A percentile compares a stretch with the other conserved stretches of the same genome.
These are phyloP conservation scores for Agrocybe chaxingu DNA, from an alignment of 768 basidiomycete genomes.

Conservation along the genomic window DNA sequence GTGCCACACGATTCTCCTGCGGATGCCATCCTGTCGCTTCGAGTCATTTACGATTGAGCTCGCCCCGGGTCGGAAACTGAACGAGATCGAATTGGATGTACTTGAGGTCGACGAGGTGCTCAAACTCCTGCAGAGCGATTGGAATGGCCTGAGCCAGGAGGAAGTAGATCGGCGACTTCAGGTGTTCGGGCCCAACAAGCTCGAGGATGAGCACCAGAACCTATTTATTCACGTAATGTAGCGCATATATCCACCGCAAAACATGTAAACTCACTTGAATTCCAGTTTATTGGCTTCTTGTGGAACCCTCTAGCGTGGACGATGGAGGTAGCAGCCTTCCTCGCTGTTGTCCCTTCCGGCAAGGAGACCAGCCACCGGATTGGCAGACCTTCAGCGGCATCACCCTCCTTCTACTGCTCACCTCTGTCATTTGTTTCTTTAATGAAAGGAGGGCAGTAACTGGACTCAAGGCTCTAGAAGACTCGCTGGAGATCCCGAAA, in stretches of 20 bases:
- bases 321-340: constrained; percentile 95
- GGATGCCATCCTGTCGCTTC: no score
- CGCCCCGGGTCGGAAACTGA: constrained; percentile 22
- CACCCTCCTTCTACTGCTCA: constrained; percentile 85
- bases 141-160: constrained; percentile 70
- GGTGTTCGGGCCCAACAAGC: constrained; percentile 94
- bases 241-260: background rate
- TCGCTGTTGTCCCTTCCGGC: constrained; percentile 94
- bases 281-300: constrained; percentile 92
- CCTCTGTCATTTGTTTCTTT: constrained; percentile 97
- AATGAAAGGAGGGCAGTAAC: constrained; percentile 97
- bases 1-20: no score
- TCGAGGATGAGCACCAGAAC: constrained; percentile 88
- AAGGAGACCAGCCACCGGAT: constrained; percentile 86
- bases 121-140: constrained; percentile 86
- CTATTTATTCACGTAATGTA: constrained; percentile 75
- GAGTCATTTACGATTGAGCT: no score
- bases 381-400: constrained; percentile 99
- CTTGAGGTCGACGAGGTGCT: constrained; percentile 96
- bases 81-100: constrained; percentile 91
- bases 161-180: constrained; percentile 84
- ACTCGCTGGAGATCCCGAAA: constrained; percentile 91
- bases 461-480: constrained; percentile 99
- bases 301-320: constrained; percentile 99
- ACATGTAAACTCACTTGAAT: background rate